phyloP scores from a whole-genome alignment of 2,329 filamentous ascomycete genomes.

The Endothia cerciana region DNA sequence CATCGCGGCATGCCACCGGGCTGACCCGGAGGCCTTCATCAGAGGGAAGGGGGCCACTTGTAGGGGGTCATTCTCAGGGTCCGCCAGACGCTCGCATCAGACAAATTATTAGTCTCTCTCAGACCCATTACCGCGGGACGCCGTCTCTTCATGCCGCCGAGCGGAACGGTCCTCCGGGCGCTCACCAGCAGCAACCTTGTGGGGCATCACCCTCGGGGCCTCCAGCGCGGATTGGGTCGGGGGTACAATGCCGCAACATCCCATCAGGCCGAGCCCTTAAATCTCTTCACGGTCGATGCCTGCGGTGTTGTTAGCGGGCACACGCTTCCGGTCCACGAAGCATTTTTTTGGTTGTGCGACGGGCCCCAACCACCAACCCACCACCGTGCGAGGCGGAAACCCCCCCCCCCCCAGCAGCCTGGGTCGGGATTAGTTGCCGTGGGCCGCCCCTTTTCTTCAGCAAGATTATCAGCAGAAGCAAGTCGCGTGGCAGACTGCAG shows the following conservation, averaged over 20 bases:
- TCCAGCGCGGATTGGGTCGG: constrained; percentile 11
- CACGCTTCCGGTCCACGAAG: constrained; percentile 1
- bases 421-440: not conserved
- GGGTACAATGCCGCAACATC: constrained; percentile 1
- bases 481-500: not conserved
- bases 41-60: constrained; percentile 1
- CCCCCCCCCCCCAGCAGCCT: not conserved
- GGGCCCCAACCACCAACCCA: not conserved
- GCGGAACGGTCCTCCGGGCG: constrained; percentile 14
- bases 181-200: constrained; percentile 9
- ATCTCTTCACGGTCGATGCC: not conserved
- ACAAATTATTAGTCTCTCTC: constrained; percentile 8
- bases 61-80: constrained; percentile 2
- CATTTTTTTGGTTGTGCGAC: not conserved
- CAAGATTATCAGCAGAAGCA: constrained; percentile 4
- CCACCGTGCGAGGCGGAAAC: not conserved
- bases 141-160: constrained; percentile 1
- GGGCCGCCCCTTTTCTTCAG: not conserved
- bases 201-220: constrained; percentile 14
- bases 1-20: not conserved
- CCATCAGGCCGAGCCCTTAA: constrained; percentile 16
- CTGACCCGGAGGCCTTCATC: constrained; percentile 8
- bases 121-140: not conserved
- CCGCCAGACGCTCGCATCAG: constrained; percentile 15
- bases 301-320: not conserved